A percentile compares a stretch with the other conserved stretches of the same genome.
Evolutionary conservation across 108 stramenopile species (phyloP).

Genomic region (Skeletonema tropicum): DNA sequence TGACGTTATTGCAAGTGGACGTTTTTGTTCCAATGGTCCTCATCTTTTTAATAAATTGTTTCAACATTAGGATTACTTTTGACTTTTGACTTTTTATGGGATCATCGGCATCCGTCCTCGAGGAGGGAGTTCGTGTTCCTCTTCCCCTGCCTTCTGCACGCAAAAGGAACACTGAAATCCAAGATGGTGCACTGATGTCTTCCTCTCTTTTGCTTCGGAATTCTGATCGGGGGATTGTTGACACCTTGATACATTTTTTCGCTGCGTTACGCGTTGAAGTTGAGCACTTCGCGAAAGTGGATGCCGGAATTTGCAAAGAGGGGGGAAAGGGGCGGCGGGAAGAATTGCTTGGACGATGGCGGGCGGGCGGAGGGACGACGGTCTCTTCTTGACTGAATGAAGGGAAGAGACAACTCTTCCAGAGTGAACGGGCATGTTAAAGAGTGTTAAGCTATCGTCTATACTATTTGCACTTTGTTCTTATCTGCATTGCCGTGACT

Average conservation of each 20-base stretch:
- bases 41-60: conserved; percentile 20
- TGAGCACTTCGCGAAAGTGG: neutral
- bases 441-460: neutral
- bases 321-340: neutral
- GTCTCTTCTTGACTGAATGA: too few species aligned
- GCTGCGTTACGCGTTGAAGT: neutral
- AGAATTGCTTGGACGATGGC: neutral
- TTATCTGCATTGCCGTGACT: neutral
- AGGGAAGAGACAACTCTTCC: neutral
- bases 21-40: conserved; percentile 34
- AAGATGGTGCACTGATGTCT: neutral
- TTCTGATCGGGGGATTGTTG: neutral
- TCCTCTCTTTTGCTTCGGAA: neutral
- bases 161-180: neutral
- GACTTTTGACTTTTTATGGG: conserved; percentile 21
- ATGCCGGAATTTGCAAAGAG: neutral
- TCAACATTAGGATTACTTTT: conserved; percentile 34
- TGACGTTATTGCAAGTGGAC: conserved; percentile 45
- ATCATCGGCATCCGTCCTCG: neutral
- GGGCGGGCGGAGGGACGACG: neutral
- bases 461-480: neutral
- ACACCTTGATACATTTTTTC: neutral
- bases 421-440: neutral
- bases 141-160: too few species aligned
- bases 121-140: neutral